These are phyloP conservation scores for Simmondsia chinensis DNA, from an alignment of 148 eudicot species.

Conservation along the genomic window DNA sequence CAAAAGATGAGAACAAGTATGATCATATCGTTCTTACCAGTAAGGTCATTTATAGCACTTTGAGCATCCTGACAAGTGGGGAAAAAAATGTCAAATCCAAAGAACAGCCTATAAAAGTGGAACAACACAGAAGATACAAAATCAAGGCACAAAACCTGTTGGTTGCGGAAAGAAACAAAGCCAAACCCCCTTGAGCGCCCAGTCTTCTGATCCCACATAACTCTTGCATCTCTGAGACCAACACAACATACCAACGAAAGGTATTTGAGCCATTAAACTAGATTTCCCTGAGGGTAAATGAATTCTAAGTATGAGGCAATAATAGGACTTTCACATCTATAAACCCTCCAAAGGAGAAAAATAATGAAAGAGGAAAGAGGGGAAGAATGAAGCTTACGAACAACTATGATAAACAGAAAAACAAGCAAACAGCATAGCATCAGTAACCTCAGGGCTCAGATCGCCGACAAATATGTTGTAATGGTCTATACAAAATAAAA, in stretches of 20 bases:
- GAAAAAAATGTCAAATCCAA: slow-evolving; percentile 8
- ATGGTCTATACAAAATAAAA: slow-evolving; percentile 53
- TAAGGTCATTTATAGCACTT: slow-evolving; percentile 83
- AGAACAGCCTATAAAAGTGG: background rate
- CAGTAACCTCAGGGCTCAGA: slow-evolving; percentile 97
- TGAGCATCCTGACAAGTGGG: slow-evolving; percentile 99
- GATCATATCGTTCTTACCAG: slow-evolving; percentile 39
- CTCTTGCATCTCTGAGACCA: slow-evolving; percentile 97
- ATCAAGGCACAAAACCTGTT: slow-evolving; percentile 40
- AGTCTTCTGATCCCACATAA: slow-evolving; percentile 99
- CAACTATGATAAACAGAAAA: slow-evolving; percentile 88
- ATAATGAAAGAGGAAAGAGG: background rate
- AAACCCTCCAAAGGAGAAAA: background rate
- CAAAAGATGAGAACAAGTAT: background rate
- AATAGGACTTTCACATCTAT: too few relatives aligned
- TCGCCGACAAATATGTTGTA: slow-evolving; percentile 94
- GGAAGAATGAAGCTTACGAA: slow-evolving; percentile 70
- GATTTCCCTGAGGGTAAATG: too few relatives aligned
- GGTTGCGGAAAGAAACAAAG: slow-evolving; percentile 88
- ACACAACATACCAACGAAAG: slow-evolving; percentile 2
- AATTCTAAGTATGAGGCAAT: too few relatives aligned
- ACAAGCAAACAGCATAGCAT: slow-evolving; percentile 88
- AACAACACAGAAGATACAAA: background rate
- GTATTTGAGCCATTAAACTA: too few relatives aligned
- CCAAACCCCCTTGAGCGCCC: slow-evolving; percentile 99